Evolutionary conservation across 768 basidiomycete species (phyloP), one percentile per base, ranked within the genome.

Genomic region (Mrakia gelida): DNA sequence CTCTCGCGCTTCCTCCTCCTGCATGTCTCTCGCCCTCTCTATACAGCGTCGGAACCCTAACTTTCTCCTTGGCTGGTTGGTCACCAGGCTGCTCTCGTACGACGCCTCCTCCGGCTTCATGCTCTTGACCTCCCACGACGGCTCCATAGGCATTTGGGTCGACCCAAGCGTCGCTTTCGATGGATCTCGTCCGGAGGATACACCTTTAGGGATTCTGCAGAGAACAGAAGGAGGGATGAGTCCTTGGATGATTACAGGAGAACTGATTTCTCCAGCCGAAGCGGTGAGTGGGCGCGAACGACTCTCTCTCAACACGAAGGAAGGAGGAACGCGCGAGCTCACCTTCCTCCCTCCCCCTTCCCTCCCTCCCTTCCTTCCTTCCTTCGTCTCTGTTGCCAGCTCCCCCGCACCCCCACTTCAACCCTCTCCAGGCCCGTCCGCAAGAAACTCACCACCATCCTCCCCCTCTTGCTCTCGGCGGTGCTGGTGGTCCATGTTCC

Each of bases 21-120:
- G 61, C 28, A 30, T 28, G 32, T 63, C 32, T 32, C 34, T 38
- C 65, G 30, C 38, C 26, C 65, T n/a, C 21, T 9, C 65, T 67
- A 8, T n/a, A 43, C 11, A 43, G 41, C n/a, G n/a, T n/a, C 5
- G 5, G 41, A 43, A 6, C 11, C 41, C 30, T 28, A 10, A 30
- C 18, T 38, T 38, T 8, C 65, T 41, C 26, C 32, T 34, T 38
- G 38, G 38, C 38, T 38, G 38, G 65, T 38, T 30, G 16, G 6
- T 67, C 65, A 34, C 30, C 63, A 45, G 75, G 30, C 49, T 75
- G 1, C 65, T 75, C 32, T 9, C 62, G 4, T 49, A n/a, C 49
- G 75, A 75, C 45, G 6, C 18, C 15, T 18, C 63, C 43, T 54
- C 75, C 3, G 75, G 75, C 63, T 75, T 32, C 62, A n/a, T 75